Evolutionary conservation across 805 yeast species (phyloP).

Genomic region (Priceomyces haplophilus): DNA sequence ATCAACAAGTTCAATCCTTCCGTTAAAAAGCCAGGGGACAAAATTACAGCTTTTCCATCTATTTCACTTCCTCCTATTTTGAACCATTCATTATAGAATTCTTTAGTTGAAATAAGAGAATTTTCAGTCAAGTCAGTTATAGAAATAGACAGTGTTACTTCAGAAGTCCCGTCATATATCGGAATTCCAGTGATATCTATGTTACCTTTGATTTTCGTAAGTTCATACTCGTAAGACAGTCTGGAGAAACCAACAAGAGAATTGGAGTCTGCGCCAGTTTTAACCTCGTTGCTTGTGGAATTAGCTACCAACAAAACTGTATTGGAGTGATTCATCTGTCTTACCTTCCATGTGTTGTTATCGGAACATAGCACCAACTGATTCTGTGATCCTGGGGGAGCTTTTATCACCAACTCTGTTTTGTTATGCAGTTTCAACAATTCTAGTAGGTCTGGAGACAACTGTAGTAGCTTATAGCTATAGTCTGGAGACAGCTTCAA

Average conservation of each 20-base stretch:
- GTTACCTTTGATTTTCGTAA: constrained; percentile 20
- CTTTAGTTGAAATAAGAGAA: constrained; percentile 54
- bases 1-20: constrained; percentile 26
- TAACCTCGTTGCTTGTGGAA: neutral
- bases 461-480: constrained; percentile 50
- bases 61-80: constrained; percentile 53
- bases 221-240: constrained; percentile 35
- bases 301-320: constrained; percentile 57
- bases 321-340: constrained; percentile 86
- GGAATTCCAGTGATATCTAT: constrained; percentile 33
- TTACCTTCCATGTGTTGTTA: constrained; percentile 56
- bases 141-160: neutral
- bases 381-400: constrained; percentile 29
- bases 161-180: constrained; percentile 15
- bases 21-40: constrained; percentile 23
- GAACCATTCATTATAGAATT: constrained; percentile 54
- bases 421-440: constrained; percentile 24
- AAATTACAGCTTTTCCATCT: constrained; percentile 39
- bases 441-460: constrained; percentile 47
- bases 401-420: constrained; percentile 34
- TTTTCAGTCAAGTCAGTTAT: constrained; percentile 29
- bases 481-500: constrained; percentile 8
- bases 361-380: constrained; percentile 60
- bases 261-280: constrained; percentile 6
- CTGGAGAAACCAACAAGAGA: constrained; percentile 26